Evolutionary conservation across 371 early-diverging fungal genomes (phyloP), one percentile per base, ranked within the genome.

Genomic region (Encephalitozoon cuniculi): DNA sequence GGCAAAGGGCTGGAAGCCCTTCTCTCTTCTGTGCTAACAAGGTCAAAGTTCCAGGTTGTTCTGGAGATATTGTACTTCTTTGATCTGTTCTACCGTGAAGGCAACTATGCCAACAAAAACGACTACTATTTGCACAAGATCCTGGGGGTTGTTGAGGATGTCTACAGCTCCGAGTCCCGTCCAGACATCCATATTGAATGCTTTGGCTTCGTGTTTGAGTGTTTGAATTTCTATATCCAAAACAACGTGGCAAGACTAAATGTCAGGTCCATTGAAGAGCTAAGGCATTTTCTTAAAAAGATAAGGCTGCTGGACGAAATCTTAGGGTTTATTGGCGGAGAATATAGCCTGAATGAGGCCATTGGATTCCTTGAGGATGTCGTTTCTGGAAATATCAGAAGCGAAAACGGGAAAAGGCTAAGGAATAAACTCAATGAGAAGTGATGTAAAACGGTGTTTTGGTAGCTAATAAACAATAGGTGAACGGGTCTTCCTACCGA

Each of bases 41-140:
- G 55, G 5, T 54, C 78, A 2, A 46, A 51, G n/a, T 67, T 21
- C 5, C 64, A 75, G 49, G 18, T 78, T 26, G 43, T 53, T 44
- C 23, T 80, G 11, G 79, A 78, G 46, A 69, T 81, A 37, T 34
- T 81, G 12, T 81, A 78, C 64, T 78, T 66, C n/a, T 81, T 81
- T 68, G 81, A 81, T 70, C 32, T 76, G n/a, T 75, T 74, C 44
- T 81, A 71, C 32, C 69, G 81, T 53, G 76, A 80, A 44, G 73
- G 73, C 0, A 68, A 71, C 18, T 80, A 59, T 34, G 15, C 23
- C 15, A 28, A 37, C 28, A 66, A 68, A 7, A 55, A 71, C 53
- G 51, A 66, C 1, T 71, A 43, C 34, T 81, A 77, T 43, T 67
- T 78, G 23, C 70, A 72, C 0, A 72, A 75, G 34, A 75, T 81